A percentile compares a stretch with the other conserved stretches of the same genome.
Evolutionary conservation across 345 rosid genomes (phyloP).

Genomic region (Brassica carinata): DNA sequence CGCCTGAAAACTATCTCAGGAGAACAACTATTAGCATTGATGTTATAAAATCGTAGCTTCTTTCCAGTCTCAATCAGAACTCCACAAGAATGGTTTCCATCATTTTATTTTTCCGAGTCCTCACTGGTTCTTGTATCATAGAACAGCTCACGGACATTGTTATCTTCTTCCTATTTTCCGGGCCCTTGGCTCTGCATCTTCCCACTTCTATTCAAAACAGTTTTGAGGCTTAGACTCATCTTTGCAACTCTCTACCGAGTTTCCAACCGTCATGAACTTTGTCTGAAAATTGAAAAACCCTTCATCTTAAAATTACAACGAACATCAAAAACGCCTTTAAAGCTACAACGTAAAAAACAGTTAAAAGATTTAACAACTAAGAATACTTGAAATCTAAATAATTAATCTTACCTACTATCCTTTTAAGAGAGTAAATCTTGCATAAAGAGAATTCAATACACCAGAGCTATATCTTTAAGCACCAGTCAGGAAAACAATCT

Average conservation of each 20-base stretch:
- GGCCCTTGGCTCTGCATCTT: slow-evolving; percentile 33
- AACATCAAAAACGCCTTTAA: neutral
- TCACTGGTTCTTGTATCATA: slow-evolving; percentile 30
- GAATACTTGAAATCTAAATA: neutral
- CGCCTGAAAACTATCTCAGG: no score
- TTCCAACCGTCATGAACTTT: slow-evolving; percentile 44
- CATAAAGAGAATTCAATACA: slow-evolving; percentile 33
- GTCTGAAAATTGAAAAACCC: slow-evolving; percentile 43
- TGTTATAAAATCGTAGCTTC: no score
- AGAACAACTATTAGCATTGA: no score
- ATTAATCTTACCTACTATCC: slow-evolving; percentile 49
- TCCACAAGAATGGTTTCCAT: no score
- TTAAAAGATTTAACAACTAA: no score
- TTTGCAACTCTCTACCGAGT: slow-evolving; percentile 42
- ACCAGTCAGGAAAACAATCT: slow-evolving; percentile 4
- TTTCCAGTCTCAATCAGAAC: no score
- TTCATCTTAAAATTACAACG: neutral
- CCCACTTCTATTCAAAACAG: slow-evolving; percentile 39
- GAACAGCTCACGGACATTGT: slow-evolving; percentile 22
- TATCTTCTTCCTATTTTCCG: no score
- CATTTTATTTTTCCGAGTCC: no score
- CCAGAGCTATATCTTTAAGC: slow-evolving; percentile 35
- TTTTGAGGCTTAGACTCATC: slow-evolving; percentile 42
- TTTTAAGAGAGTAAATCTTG: slow-evolving; percentile 37
- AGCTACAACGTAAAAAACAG: slow-evolving; percentile 8